These are phyloP conservation scores for Chrysoporthe deuterocubensis DNA, from an alignment of 2,329 filamentous ascomycete genomes.

Conservation along the genomic window DNA sequence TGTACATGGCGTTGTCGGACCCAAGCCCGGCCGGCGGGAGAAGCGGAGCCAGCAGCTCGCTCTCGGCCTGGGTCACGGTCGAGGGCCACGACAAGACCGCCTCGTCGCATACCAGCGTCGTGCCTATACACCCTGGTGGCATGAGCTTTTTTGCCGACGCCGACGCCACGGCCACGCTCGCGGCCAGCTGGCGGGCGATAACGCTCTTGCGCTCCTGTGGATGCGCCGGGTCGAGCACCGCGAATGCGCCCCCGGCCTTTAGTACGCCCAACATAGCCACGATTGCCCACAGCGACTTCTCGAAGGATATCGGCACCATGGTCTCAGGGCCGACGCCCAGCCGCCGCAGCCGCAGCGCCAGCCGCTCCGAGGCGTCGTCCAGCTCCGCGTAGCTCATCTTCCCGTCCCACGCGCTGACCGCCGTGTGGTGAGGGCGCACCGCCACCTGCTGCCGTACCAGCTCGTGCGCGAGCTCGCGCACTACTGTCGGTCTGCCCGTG, in stretches of 20 bases:
- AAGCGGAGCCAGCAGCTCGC: no score
- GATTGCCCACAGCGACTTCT: slow-evolving; percentile 27
- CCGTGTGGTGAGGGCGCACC: no score
- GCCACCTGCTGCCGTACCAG: no score
- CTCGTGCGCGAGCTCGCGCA: no score
- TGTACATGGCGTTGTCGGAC: not conserved
- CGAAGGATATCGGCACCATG: slow-evolving; percentile 18
- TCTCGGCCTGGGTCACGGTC: no score
- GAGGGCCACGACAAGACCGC: not conserved
- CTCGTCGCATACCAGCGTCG: no score
- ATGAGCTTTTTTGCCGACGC: no score
- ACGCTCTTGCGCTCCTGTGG: not conserved
- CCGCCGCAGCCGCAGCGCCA: not conserved
- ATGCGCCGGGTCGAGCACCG: slow-evolving; percentile 41
- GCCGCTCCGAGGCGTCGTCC: not conserved
- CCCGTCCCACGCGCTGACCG: slow-evolving; percentile 4
- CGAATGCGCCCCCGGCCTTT: slow-evolving; percentile 23
- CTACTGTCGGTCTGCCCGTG: no score
- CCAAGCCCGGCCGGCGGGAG: no score
- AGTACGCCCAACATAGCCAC: slow-evolving; percentile 29
- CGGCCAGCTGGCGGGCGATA: no score
- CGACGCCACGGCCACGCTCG: no score
- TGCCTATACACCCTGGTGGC: no score
- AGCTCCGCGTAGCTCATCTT: not conserved
- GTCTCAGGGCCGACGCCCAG: not conserved